Conservation (phyloP, 495 filamentous ascomycete genomes). For the Tuber borchii region DNA sequence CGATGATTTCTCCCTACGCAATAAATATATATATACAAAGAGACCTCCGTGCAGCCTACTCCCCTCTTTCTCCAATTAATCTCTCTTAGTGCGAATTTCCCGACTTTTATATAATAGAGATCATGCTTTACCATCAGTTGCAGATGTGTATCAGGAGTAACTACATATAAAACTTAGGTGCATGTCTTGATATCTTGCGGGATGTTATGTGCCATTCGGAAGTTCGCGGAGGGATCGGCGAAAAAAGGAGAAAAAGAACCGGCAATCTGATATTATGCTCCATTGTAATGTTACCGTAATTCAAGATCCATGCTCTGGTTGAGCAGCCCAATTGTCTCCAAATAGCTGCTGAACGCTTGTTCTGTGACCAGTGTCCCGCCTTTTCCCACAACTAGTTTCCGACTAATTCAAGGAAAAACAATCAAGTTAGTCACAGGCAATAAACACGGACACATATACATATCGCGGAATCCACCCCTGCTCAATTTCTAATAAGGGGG, state of each 20-base stretch:
- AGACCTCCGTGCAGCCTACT: background rate
- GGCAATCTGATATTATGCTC: background rate
- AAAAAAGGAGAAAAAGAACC: background rate
- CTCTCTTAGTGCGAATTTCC: background rate
- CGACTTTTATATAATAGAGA: background rate
- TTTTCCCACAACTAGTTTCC: slow-evolving; percentile 11
- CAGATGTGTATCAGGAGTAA: background rate
- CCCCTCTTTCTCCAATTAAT: background rate
- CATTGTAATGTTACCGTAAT: slow-evolving; percentile 20
- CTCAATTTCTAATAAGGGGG: background rate
- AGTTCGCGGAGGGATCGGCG: background rate
- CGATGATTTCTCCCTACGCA: background rate
- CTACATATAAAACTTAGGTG: background rate
- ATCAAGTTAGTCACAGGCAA: background rate
- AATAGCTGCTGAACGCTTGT: slow-evolving; percentile 25
- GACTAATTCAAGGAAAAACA: slow-evolving; percentile 8
- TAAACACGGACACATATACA: background rate
- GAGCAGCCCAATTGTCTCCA: slow-evolving; percentile 31
- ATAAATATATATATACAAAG: background rate
- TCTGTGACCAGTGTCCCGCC: background rate
- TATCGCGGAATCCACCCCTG: background rate
- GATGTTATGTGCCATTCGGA: background rate
- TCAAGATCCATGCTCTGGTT: slow-evolving; percentile 39
- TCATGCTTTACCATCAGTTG: background rate
- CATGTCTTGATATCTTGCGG: background rate